Evolutionary conservation across 768 basidiomycete genomes (phyloP).

Genomic region (Lactarius sanguifluus): DNA sequence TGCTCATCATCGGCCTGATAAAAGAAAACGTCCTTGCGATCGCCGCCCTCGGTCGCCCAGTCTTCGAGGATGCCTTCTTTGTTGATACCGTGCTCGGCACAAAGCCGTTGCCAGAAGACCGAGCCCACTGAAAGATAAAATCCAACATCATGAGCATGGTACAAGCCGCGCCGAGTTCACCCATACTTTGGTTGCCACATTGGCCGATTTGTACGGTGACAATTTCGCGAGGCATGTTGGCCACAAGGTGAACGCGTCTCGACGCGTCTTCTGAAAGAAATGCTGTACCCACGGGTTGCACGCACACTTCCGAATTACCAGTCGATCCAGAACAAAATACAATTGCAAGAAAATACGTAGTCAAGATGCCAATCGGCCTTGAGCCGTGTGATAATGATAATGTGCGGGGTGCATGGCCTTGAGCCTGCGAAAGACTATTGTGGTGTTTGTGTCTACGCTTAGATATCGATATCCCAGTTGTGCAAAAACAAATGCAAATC

Average conservation of each 20-base stretch:
- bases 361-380: slow-evolving; percentile 28
- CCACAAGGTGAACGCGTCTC: not conserved
- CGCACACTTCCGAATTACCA: not conserved
- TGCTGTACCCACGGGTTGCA: not conserved
- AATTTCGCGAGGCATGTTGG: slow-evolving; percentile 75
- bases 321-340: slow-evolving; percentile 15
- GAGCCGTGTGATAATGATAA: slow-evolving; percentile 32
- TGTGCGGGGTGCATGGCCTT: slow-evolving; percentile 27
- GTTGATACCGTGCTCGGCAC: slow-evolving; percentile 97
- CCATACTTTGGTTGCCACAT: slow-evolving; percentile 85
- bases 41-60: slow-evolving; percentile 93
- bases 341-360: slow-evolving; percentile 26
- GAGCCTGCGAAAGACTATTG: slow-evolving; percentile 25
- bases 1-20: slow-evolving; percentile 99
- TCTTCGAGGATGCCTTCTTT: slow-evolving; percentile 95
- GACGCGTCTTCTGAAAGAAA: not conserved
- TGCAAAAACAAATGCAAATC: slow-evolving; percentile 20
- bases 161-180: slow-evolving; percentile 24
- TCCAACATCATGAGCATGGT: slow-evolving; percentile 16
- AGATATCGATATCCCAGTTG: slow-evolving; percentile 27
- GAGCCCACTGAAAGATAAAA: slow-evolving; percentile 70
- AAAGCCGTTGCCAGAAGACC: slow-evolving; percentile 97
- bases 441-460: slow-evolving; percentile 21
- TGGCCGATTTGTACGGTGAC: slow-evolving; percentile 86
- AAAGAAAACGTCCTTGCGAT: slow-evolving; percentile 99